phyloP scores from a whole-genome alignment of 306 rosid species.

The Trifolium fragiferum region DNA sequence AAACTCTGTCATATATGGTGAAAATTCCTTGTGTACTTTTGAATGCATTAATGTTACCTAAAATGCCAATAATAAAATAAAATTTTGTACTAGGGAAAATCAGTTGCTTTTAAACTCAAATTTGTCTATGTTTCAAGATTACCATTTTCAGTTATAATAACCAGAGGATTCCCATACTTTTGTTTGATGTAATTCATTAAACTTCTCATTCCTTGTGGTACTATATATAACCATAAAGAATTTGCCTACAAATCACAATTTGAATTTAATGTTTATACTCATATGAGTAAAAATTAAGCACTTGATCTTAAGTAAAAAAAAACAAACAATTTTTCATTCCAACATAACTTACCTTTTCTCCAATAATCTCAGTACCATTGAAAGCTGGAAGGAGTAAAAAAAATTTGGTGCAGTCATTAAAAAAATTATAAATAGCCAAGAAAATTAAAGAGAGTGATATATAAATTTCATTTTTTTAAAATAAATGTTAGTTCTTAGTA shows the following conservation, averaged over 20 bases:
- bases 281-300: not conserved
- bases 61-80: not conserved
- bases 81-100: not conserved
- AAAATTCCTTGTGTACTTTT: not conserved
- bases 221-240: conserved; percentile 84
- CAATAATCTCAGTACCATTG: conserved; percentile 58
- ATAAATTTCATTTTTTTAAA: not conserved
- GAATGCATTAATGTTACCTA: not conserved
- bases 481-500: not conserved
- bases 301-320: not conserved
- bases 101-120: not conserved
- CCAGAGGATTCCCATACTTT: conserved; percentile 66
- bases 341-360: conserved; percentile 58
- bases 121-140: conserved; percentile 17
- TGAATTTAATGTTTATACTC: not conserved
- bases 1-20: not conserved
- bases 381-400: conserved; percentile 58
- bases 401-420: not conserved
- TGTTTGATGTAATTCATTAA: conserved; percentile 72
- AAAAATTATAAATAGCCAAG: not conserved
- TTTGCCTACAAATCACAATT: conserved; percentile 60
- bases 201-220: conserved; percentile 77
- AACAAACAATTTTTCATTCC: not conserved
- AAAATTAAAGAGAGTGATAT: not conserved
- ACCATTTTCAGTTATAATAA: conserved; percentile 89